Evolutionary conservation across 192 early-diverging fungal species (phyloP).

Genomic region (Coemansia sp.): DNA sequence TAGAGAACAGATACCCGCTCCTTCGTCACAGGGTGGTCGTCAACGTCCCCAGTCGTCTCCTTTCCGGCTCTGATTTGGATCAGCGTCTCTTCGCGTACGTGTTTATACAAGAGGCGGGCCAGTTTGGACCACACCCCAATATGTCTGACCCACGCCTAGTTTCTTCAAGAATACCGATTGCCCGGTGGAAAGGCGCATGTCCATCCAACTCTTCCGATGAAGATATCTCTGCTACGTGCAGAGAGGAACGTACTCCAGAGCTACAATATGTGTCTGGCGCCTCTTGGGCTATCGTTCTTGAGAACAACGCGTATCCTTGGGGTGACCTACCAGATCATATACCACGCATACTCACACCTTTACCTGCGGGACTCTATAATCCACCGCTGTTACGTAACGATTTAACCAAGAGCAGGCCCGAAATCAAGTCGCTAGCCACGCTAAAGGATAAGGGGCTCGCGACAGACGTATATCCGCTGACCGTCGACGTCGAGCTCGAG

Average conservation of each 20-base stretch:
- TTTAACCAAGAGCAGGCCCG: neutral
- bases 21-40: neutral
- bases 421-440: neutral
- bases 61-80: neutral
- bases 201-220: neutral
- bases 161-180: neutral
- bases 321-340: neutral
- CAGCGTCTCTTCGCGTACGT: slow-evolving; percentile 13
- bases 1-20: slow-evolving; percentile 12
- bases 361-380: neutral
- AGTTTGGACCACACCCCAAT: slow-evolving; percentile 8
- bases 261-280: neutral
- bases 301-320: neutral
- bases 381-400: slow-evolving; percentile 2
- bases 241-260: neutral
- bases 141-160: slow-evolving; percentile 14
- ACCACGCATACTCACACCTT: neutral
- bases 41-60: neutral
- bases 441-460: neutral
- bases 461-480: neutral
- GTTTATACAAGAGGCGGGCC: slow-evolving; percentile 10
- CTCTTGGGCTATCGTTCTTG: neutral
- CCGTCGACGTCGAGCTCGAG: slow-evolving; percentile 13
- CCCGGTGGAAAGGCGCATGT: neutral
- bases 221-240: neutral